phyloP scores from a whole-genome alignment of 2,329 filamentous ascomycete species.

The Pseudogymnoascus sp. region DNA sequence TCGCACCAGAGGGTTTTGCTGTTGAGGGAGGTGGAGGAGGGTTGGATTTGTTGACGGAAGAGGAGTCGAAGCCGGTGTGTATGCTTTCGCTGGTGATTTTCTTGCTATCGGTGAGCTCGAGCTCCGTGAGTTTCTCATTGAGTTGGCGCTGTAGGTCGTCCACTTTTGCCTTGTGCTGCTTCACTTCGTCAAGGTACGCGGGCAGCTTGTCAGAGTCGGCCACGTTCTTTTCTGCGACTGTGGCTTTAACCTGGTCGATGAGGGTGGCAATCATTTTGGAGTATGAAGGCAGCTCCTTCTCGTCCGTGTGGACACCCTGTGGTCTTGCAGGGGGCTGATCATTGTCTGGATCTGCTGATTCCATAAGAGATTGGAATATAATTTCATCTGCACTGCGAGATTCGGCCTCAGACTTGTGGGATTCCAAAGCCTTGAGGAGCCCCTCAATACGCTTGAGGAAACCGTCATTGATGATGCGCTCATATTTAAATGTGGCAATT shows the following conservation, averaged over 20 bases:
- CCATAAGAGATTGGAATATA: constrained; percentile 84
- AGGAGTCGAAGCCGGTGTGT: constrained; percentile 85
- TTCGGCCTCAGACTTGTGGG: constrained; percentile 63
- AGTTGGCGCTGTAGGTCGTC: constrained; percentile 71
- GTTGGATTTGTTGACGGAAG: constrained; percentile 63
- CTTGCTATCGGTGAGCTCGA: constrained; percentile 76
- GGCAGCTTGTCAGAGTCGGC: constrained; percentile 54
- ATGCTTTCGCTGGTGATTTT: constrained; percentile 94
- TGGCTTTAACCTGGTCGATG: constrained; percentile 79
- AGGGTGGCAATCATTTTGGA: constrained; percentile 98
- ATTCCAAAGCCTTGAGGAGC: constrained; percentile 67
- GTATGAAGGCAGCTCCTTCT: constrained; percentile 70
- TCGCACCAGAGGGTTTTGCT: constrained; percentile 35
- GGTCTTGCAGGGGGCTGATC: constrained; percentile 69
- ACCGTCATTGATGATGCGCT: constrained; percentile 86
- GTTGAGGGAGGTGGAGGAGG: constrained; percentile 16
- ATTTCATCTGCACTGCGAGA: constrained; percentile 67
- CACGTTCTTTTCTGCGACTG: constrained; percentile 66
- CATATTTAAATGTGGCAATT: constrained; percentile 88
- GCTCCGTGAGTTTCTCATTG: constrained; percentile 63
- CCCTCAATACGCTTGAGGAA: constrained; percentile 76
- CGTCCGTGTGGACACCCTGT: constrained; percentile 69
- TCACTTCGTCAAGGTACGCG: constrained; percentile 73
- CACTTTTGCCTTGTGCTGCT: constrained; percentile 71
- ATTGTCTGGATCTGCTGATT: constrained; percentile 68